Conservation (phyloP, 2,329 filamentous ascomycete species). For the Talaromyces sp. region DNA sequence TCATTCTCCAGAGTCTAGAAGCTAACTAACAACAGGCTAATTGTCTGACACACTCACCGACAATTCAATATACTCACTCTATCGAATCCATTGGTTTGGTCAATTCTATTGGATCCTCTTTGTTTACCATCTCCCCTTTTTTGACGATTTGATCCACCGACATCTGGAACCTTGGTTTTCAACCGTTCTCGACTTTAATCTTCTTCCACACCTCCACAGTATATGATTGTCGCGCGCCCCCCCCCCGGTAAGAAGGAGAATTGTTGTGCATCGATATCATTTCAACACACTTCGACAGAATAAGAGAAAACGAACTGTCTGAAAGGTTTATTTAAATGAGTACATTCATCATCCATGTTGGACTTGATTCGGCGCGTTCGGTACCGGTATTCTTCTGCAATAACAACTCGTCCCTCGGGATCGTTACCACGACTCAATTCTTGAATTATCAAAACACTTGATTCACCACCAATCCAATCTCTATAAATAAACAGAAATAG, state of each 20-base stretch:
- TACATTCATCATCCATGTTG: neutral
- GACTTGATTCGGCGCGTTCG: neutral
- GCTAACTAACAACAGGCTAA: neutral
- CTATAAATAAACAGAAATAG: neutral
- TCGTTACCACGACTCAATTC: neutral
- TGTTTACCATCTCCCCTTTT: neutral
- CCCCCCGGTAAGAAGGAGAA: neutral
- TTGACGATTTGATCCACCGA: neutral
- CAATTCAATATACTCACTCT: neutral
- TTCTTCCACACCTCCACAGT: neutral
- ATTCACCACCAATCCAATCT: neutral
- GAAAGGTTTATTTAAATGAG: neutral
- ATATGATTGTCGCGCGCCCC: neutral
- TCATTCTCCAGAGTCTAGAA: neutral
- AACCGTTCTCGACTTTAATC: neutral
- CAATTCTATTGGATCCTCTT: neutral
- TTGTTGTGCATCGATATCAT: neutral
- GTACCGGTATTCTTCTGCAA: neutral
- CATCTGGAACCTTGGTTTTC: neutral
- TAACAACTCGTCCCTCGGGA: neutral
- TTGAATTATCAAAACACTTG: neutral
- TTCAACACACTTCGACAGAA: neutral
- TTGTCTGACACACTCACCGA: constrained; percentile 1
- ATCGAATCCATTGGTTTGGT: neutral
- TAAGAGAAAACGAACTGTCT: neutral